phyloP scores from a whole-genome alignment of 345 rosid genomes.

The Rhodamnia rubescens region DNA sequence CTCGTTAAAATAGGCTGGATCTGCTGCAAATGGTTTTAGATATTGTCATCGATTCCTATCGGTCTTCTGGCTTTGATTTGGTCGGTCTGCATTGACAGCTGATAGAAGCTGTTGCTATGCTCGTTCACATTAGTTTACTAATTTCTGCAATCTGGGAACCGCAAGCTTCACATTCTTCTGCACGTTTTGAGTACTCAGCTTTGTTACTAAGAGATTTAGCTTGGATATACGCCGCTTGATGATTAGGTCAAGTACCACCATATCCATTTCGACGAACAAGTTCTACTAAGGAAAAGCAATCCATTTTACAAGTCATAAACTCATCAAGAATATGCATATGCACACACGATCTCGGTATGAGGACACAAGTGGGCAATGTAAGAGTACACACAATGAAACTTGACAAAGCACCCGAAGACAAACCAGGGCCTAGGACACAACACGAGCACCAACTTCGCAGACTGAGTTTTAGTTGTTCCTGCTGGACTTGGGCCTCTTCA shows the following conservation, averaged over 20 bases:
- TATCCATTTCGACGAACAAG: no score
- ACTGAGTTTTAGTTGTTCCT: neutral
- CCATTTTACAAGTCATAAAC: neutral
- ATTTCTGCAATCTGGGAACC: neutral
- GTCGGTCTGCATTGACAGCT: no score
- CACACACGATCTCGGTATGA: neutral
- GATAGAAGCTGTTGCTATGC: neutral
- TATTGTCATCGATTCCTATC: neutral
- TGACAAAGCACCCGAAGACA: neutral
- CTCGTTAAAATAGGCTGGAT: neutral
- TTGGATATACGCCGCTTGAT: neutral
- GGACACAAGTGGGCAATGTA: neutral
- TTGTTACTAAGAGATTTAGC: neutral
- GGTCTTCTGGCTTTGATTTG: neutral
- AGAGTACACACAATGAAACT: neutral
- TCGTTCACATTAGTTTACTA: neutral
- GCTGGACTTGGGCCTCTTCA: conserved; percentile 36
- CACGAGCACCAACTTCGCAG: neutral
- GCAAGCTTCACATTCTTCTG: no score
- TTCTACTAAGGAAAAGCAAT: neutral
- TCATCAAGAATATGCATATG: neutral
- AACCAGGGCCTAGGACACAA: rapidly evolving
- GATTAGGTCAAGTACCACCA: neutral
- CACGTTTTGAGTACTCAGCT: no score
- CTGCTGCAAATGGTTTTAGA: neutral